Conservation (phyloP, 1,139 yeast genomes). For the Geotrichum siamense region DNA sequence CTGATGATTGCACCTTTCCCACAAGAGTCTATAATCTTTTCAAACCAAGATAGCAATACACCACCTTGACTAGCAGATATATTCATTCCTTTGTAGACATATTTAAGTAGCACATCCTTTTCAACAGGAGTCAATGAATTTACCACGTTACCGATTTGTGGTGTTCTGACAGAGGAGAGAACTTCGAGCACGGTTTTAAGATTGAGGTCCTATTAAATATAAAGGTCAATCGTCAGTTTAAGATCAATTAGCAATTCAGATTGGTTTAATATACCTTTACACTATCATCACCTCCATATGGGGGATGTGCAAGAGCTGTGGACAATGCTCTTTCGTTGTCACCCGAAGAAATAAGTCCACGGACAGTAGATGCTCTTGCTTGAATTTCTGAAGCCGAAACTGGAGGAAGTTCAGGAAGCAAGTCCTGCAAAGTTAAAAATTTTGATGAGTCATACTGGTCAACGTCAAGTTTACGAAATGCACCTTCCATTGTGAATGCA, state of each 20-base stretch:
- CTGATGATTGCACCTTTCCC: slow-evolving; percentile 90
- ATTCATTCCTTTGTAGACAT: slow-evolving; percentile 80
- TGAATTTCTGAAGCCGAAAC: slow-evolving; percentile 49
- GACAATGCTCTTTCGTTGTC: slow-evolving; percentile 60
- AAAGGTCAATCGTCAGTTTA: neutral
- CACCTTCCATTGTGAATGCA: slow-evolving; percentile 20
- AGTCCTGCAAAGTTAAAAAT: slow-evolving; percentile 55
- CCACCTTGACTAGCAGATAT: slow-evolving; percentile 83
- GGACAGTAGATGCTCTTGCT: slow-evolving; percentile 49
- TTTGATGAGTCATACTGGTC: slow-evolving; percentile 85
- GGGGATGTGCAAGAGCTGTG: slow-evolving; percentile 62
- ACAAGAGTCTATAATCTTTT: slow-evolving; percentile 71
- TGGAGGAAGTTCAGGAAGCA: slow-evolving; percentile 46
- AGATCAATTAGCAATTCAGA: neutral
- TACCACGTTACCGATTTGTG: slow-evolving; percentile 59
- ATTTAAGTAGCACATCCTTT: slow-evolving; percentile 74
- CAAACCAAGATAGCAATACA: slow-evolving; percentile 81
- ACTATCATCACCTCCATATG: slow-evolving; percentile 65
- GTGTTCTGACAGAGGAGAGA: slow-evolving; percentile 64
- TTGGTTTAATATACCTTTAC: slow-evolving; percentile 41
- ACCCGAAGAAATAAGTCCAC: slow-evolving; percentile 63
- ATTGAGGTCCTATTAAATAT: slow-evolving; percentile 34
- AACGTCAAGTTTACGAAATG: slow-evolving; percentile 73
- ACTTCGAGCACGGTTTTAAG: slow-evolving; percentile 64
- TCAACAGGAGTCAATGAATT: slow-evolving; percentile 53